Base-by-base conservation (phyloP, 345 rosid species). In the Cardiospermum halicacabum region DNA sequence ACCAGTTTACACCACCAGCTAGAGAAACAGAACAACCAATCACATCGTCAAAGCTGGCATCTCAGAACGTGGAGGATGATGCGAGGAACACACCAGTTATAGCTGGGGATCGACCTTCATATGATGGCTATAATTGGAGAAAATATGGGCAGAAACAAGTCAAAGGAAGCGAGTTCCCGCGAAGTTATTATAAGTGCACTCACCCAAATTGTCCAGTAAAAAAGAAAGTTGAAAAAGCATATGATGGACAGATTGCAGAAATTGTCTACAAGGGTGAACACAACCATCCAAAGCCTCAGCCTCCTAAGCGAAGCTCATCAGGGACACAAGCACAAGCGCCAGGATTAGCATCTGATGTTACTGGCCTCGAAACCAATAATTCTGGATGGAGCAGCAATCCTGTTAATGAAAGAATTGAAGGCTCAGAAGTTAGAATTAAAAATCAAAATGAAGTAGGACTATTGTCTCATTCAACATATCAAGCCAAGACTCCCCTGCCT, bases 131-230 rank as follows among this genome's bases (percentile, higher is more conserved):
- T 72, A 95, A 95, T 36, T 95, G 99, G 99, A 86, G 97, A 72
- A 95, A 95, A 65, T 95, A 95, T 32, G 99, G 99, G 56, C 99
- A 91, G 57, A 95, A 95, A 72, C 99, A 91, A 72, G 99, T 91
- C 21, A 95, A 95, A 81, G 97, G 98, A 69, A 95, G 99, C 60
- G 98, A 91, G 64, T 88, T 79, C 57, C 99, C 99, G 0, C 77
- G 99, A 63, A 89, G 99, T 76, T 95, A 95, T 72, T 95, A 91
- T 69, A 91, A 86, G 55, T 95, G 99, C 71, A 95, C 99, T 1
- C 86, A 91, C 72, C 94, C 96, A 0, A 84, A 78, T 69, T 95
- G 97, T 82, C 87, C 92, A 0, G 96, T 91, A 49, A 95, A 91
- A 70, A 95, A 95, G 80, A 95, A 89, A 79, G 99, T 89, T 1